Evolutionary conservation across 306 rosid genomes (phyloP), one percentile per base, ranked within the genome.

Genomic region (Quercus mongolica): DNA sequence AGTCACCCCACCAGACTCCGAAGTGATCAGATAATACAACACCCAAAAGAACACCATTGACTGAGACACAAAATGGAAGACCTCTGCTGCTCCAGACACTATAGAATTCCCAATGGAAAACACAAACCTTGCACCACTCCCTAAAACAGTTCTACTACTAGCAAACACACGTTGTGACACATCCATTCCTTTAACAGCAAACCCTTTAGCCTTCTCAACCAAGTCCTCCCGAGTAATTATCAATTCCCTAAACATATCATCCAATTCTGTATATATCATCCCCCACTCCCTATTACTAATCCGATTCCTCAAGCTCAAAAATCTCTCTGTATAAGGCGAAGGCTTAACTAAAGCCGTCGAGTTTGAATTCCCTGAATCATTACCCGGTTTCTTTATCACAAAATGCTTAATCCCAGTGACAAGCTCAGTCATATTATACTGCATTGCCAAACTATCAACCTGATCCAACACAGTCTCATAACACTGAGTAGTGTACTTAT

Each of bases 1-100:
- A n/a, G 99, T 95, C 52, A 95, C 99, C 76, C 98, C 99, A 35
- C 99, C 99, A n/a, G 95, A 89, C 65, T 93, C 97, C 1, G 99
- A 84, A 33, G 99, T 95, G 69, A 93, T 95, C 74, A 95, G 94
- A 79, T 89, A 91, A 75, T 93, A 95, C 86, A 95, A 82, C 79
- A 93, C 92, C 99, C 98, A 93, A 79, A 93, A 86, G 75, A 95
- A 95, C 44, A 95, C 97, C 92, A 95, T 89, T 2, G 88, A 75
- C 74, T 95, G 99, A 58, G 98, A 95, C 13, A 93, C 88, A 23
- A 95, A 95, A 80, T 95, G 90, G 89, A 92, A 90, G 68, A 93
- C 91, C 85, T 93, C 99, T 0, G 93, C 96, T 17, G 99, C 99
- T 18, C 99, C 99, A 13, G 94, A 89, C 26, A 93, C 81, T 51